These are phyloP conservation scores for Hypoxylon rubiginosum DNA, from an alignment of 2,329 filamentous ascomycete genomes.

Conservation along the genomic window DNA sequence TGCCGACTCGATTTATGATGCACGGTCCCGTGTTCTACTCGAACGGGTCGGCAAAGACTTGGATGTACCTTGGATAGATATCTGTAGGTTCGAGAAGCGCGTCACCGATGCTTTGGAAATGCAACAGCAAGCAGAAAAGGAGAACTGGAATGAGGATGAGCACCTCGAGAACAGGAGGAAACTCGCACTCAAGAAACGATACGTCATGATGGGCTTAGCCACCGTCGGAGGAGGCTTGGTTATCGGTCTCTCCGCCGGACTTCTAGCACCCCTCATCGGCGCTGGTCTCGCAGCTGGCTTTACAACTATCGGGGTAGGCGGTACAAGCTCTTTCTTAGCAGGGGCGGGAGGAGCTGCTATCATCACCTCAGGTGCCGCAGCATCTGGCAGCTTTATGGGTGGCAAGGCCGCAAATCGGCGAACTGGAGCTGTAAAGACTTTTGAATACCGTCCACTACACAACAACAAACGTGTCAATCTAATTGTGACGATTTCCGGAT, in stretches of 20 bases:
- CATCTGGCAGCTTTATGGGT: constrained; percentile 89
- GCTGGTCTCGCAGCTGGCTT: constrained; percentile 94
- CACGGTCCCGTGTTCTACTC: constrained; percentile 85
- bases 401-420: constrained; percentile 86
- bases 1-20: constrained; percentile 93
- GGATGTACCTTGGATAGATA: constrained; percentile 89
- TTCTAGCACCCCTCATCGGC: constrained; percentile 93
- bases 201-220: constrained; percentile 95
- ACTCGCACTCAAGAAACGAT: constrained; percentile 82
- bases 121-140: constrained; percentile 93
- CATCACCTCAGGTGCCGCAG: constrained; percentile 89
- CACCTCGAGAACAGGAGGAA: constrained; percentile 91
- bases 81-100: constrained; percentile 95
- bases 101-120: constrained; percentile 97
- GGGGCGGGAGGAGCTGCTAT: constrained; percentile 93
- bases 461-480: constrained; percentile 98
- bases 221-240: constrained; percentile 95
- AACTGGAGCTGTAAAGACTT: constrained; percentile 93
- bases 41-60: constrained; percentile 86
- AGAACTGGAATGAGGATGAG: constrained; percentile 97
- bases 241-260: constrained; percentile 92
- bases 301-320: constrained; percentile 92
- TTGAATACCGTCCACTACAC: constrained; percentile 95
- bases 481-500: constrained; percentile 94
- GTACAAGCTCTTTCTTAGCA: constrained; percentile 89